Conservation (phyloP, 2,329 filamentous ascomycete species). For the Claviceps sorghi region DNA sequence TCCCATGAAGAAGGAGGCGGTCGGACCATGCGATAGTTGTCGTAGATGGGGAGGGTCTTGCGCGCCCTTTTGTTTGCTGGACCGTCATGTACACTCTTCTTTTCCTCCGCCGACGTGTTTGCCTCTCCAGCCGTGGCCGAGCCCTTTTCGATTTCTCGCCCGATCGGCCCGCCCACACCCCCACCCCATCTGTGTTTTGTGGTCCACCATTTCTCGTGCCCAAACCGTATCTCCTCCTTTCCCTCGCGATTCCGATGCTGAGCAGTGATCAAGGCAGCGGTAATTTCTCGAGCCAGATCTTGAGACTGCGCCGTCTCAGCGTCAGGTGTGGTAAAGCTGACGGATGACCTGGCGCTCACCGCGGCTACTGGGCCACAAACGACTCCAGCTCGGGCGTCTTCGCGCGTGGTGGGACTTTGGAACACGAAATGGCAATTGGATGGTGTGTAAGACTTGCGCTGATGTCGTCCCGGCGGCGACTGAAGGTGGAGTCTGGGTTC, state of each 20-base stretch:
- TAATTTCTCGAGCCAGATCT: constrained; percentile 46
- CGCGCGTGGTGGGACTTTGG: constrained; percentile 44
- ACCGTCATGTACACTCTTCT: constrained; percentile 11
- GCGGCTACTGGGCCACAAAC: constrained; percentile 48
- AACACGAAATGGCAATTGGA: constrained; percentile 46
- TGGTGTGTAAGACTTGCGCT: constrained; percentile 39
- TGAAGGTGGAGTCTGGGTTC: constrained; percentile 45
- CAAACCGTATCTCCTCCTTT: constrained; percentile 39
- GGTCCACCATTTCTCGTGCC: constrained; percentile 48
- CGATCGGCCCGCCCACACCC: constrained; percentile 46
- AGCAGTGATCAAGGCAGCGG: constrained; percentile 46
- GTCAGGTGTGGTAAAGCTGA: constrained; percentile 30
- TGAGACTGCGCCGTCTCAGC: constrained; percentile 41
- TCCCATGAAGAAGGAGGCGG: constrained; percentile 46
- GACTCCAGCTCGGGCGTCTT: constrained; percentile 42
- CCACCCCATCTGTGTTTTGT: constrained; percentile 48
- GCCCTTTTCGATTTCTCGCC: constrained; percentile 41
- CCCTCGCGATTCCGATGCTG: constrained; percentile 48
- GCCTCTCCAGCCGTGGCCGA: constrained; percentile 30
- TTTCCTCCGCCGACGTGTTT: constrained; percentile 18
- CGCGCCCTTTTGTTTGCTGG: constrained; percentile 32
- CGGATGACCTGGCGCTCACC: constrained; percentile 42
- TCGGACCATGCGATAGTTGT: constrained; percentile 48
- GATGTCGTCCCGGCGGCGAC: constrained; percentile 18
- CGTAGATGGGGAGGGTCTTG: constrained; percentile 44